Evolutionary conservation across 148 eudicot genomes (phyloP), one percentile per base, ranked within the genome.

Genomic region (Chenopodium berlandieri): DNA sequence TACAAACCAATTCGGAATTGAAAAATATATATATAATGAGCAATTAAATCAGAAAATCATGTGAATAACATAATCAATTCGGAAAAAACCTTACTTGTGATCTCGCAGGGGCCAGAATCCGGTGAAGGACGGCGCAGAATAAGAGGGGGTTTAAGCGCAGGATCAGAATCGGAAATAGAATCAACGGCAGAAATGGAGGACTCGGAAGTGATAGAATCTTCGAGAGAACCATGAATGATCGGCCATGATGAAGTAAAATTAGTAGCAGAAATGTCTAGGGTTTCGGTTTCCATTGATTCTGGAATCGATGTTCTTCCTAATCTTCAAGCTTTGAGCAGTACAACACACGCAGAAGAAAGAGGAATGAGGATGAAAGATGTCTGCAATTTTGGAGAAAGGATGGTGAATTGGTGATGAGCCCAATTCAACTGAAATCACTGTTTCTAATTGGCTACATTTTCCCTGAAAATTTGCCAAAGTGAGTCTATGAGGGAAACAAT

Each of bases 81-180:
- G 31, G 3, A 27, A 30, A 9, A 54, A 31, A 30, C 1, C 86
- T 84, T 78, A 94, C 94, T 80, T 71, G 86, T 90, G 87, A 93
- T 91, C 85, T 93, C 89, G 87, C 98, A 91, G 68, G 94, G 94
- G 10, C 48, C 83, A 23, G 86, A 89, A 81, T 88, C 92, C 13
- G 85, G 80, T 3, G 88, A 71, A 1, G 87, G 83, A 54, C 91
- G 92, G 47, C 82, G 85, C 30, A 91, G 82, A 25, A 93, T 70
- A 22, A 93, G 88, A 70, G 86, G 86, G 40, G 84, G 8, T 71
- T 86, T 89, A 56, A 11, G n/a, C 1, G 71, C 5, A 27, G 64
- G 46, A 10, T 44, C 76, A 70, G 75, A 32, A 34, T 70, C 73
- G 23, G 70, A 54, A 64, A 40, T 23, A 50, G 82, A 56, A 78